A percentile compares a stretch with the other conserved stretches of the same genome.
phyloP scores from a whole-genome alignment of 306 rosid genomes.

The Echinosophora koreensis region DNA sequence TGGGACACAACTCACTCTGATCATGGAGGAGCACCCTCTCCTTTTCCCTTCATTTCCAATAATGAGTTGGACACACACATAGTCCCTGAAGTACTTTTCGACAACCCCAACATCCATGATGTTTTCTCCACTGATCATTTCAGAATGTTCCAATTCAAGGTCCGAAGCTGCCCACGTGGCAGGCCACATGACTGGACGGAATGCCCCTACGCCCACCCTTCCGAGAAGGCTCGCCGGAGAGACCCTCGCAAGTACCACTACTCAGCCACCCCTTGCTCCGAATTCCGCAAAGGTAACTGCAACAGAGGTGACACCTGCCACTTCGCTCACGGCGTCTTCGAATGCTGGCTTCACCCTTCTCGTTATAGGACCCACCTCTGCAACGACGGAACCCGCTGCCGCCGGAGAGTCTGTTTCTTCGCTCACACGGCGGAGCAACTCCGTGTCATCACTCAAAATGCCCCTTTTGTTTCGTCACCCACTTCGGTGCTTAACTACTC shows the following conservation, averaged over 20 bases:
- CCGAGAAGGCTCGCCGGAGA: conserved; percentile 93
- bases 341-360: conserved; percentile 95
- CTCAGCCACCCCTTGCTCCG: conserved; percentile 78
- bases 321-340: conserved; percentile 93
- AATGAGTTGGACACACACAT: conserved; percentile 42
- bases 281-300: conserved; percentile 80
- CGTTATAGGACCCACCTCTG: conserved; percentile 92
- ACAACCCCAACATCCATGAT: conserved; percentile 38
- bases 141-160: conserved; percentile 88
- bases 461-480: conserved; percentile 58
- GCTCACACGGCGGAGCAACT: conserved; percentile 88
- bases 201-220: conserved; percentile 92
- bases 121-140: conserved; percentile 73
- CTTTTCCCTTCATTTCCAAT: conserved; percentile 49
- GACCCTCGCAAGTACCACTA: conserved; percentile 78
- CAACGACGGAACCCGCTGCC: conserved; percentile 76
- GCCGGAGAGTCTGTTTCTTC: conserved; percentile 85
- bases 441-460: conserved; percentile 52
- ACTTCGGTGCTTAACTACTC: conserved; percentile 64
- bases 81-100: conserved; percentile 50
- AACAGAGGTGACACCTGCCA: conserved; percentile 74
- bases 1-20: conserved; percentile 55
- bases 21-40: conserved; percentile 32
- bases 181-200: conserved; percentile 94
- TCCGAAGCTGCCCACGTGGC: conserved; percentile 69